Evolutionary conservation across 2,329 filamentous ascomycete genomes (phyloP), one percentile per base, ranked within the genome.

Genomic region (Colletotrichum sidae): DNA sequence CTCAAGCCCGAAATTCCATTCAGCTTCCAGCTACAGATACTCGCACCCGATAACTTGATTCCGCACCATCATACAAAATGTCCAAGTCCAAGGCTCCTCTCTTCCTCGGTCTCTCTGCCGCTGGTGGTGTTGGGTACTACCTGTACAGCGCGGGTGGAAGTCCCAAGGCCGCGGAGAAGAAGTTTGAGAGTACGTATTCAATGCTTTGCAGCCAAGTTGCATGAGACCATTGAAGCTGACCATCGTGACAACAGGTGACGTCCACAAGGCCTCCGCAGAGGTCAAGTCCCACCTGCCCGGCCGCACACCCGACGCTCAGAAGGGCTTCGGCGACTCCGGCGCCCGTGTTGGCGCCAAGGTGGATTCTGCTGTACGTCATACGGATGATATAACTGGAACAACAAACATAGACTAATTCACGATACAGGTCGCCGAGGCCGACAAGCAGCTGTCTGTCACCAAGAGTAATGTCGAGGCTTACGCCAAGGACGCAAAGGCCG

Each of bases 91-190:
- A 79, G 70, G 71, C 79, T 46, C 83, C 84, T 70, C 71, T 83
- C 69, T 74, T 82, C 71, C 74, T 90, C 72, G 91, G 90, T 72
- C 79, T 88, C 70, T 86, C 84, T 65, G 88, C 87, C 69, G 90
- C 86, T 38, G 88, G 87, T 72, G 91, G 89, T 69, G 82, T 89
- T 64, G 93, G 92, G 47, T 98, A 97, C 85, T 98, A 98, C 83
- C 86, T 98, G 68, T 99, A 97, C 84, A 85, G 81, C 55, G 91
- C 94, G 13, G 95, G 95, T 67, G 94, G 95, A 63, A 87, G 89
- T 77, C 85, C 93, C 55, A 92, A 91, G 79, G 88, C 86, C 54
- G 95, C 94, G n/a, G 88, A 94, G 85, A 92, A 95, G 84, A 85
- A 96, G 78, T 86, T 92, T 71, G 92, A 97, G 83, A 87, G 95